Evolutionary conservation across 805 yeast species (phyloP).

Genomic region (Candida pseudoglaebosa): DNA sequence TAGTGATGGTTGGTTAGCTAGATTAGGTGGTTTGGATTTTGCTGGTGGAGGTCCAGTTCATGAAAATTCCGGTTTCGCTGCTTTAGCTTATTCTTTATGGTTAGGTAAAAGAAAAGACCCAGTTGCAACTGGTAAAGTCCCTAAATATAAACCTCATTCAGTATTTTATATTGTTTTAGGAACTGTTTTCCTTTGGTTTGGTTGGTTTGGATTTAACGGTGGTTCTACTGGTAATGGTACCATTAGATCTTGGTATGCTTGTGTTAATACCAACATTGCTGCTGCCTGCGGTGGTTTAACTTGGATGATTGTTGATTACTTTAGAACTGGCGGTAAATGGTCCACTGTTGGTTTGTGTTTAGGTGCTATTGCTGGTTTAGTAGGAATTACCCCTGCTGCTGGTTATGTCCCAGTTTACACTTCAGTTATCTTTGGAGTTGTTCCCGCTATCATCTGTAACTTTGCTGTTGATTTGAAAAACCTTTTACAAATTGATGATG

Average conservation of each 20-base stretch:
- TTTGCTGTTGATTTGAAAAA: slow-evolving; percentile 79
- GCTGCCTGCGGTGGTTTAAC: slow-evolving; percentile 91
- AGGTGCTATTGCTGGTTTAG: slow-evolving; percentile 91
- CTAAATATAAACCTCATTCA: slow-evolving; percentile 91
- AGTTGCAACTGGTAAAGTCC: slow-evolving; percentile 61
- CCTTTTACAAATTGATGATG: slow-evolving; percentile 78
- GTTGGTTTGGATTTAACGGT: slow-evolving; percentile 99
- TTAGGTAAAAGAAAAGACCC: slow-evolving; percentile 92
- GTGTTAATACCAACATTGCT: slow-evolving; percentile 88
- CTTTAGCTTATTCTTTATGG: slow-evolving; percentile 85
- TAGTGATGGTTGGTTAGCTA: slow-evolving; percentile 81
- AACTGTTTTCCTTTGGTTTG: slow-evolving; percentile 93
- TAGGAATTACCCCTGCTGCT: slow-evolving; percentile 95
- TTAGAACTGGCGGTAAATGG: slow-evolving; percentile 84
- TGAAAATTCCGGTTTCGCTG: slow-evolving; percentile 90
- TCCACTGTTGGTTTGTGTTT: slow-evolving; percentile 92
- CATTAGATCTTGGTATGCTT: slow-evolving; percentile 92
- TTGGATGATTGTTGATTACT: slow-evolving; percentile 90
- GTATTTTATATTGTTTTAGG: slow-evolving; percentile 89
- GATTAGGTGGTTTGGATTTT: slow-evolving; percentile 84
- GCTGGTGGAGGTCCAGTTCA: slow-evolving; percentile 99
- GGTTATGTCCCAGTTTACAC: slow-evolving; percentile 93
- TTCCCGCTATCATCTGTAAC: slow-evolving; percentile 77
- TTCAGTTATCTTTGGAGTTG: slow-evolving; percentile 76
- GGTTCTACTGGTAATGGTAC: slow-evolving; percentile 95